Percentiles rank a stretch among this genome's conserved stretches.
Conservation (phyloP, 495 filamentous ascomycete genomes). For the Trichoderma erinaceum region DNA sequence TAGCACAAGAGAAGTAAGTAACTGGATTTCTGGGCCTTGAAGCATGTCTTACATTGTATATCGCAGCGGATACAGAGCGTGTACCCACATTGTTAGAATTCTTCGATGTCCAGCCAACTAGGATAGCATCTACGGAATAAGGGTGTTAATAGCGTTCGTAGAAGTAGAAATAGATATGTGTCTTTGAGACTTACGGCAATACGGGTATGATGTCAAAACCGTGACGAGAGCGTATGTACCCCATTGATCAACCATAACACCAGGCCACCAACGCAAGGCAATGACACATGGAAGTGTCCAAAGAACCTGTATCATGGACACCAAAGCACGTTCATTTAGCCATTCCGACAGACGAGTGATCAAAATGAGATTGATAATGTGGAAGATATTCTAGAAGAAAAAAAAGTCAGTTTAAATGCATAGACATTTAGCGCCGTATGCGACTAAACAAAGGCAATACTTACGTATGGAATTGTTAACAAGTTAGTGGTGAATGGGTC, state of each 20-base stretch:
- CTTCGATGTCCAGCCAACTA: slow-evolving; percentile 57
- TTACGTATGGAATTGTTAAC: slow-evolving; percentile 52
- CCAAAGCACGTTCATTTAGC: slow-evolving; percentile 51
- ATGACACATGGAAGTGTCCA: slow-evolving; percentile 41
- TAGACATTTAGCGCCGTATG: not conserved
- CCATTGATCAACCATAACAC: slow-evolving; percentile 38
- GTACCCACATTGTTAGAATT: slow-evolving; percentile 66
- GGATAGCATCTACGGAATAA: slow-evolving; percentile 31
- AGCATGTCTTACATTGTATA: slow-evolving; percentile 22
- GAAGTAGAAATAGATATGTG: not conserved
- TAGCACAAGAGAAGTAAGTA: not conserved
- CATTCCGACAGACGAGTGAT: slow-evolving; percentile 54
- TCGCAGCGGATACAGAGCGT: slow-evolving; percentile 54
- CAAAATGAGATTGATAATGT: slow-evolving; percentile 43
- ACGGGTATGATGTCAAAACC: slow-evolving; percentile 33
- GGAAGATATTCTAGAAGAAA: slow-evolving; percentile 38
- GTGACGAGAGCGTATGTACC: slow-evolving; percentile 40
- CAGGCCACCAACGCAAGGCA: slow-evolving; percentile 33
- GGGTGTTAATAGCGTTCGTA: not conserved
- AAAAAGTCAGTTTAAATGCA: not conserved
- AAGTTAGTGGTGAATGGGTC: slow-evolving; percentile 63
- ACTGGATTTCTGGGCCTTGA: not conserved
- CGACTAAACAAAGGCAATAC: not conserved
- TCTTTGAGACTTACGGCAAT: slow-evolving; percentile 17
- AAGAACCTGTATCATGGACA: slow-evolving; percentile 38